Percentiles rank a stretch among this genome's conserved stretches.
These are phyloP conservation scores for Grosmannia clavigera DNA, from an alignment of 2,329 filamentous ascomycete genomes.

Conservation along the genomic window DNA sequence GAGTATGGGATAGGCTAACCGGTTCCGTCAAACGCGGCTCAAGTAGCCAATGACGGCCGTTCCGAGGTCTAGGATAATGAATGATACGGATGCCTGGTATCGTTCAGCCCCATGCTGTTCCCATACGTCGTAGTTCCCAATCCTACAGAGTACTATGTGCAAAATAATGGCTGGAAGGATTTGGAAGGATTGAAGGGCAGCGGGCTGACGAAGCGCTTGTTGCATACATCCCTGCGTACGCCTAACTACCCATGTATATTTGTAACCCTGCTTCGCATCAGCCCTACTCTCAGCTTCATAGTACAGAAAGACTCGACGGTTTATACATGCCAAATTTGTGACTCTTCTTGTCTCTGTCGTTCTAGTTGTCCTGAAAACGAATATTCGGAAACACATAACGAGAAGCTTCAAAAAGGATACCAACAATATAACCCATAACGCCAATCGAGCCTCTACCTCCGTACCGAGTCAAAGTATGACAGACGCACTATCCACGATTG, in stretches of 20 bases:
- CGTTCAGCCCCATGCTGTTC: not conserved
- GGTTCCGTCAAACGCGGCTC: too few species aligned
- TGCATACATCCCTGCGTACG: not conserved
- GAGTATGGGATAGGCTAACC: too few species aligned
- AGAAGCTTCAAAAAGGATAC: not conserved
- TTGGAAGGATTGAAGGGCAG: not conserved
- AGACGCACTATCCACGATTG: not conserved
- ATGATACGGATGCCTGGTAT: not conserved
- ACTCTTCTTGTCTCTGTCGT: too few species aligned
- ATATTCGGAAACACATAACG: too few species aligned
- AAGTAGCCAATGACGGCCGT: too few species aligned
- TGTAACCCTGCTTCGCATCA: too few species aligned
- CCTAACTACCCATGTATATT: not conserved
- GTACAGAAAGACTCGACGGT: too few species aligned
- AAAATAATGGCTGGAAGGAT: not conserved
- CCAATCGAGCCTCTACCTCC: not conserved
- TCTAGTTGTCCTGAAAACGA: too few species aligned
- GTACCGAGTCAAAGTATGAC: not conserved
- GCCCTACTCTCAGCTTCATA: too few species aligned
- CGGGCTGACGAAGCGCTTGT: not conserved
- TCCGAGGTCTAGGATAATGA: too few species aligned
- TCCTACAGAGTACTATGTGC: not conserved
- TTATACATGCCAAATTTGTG: too few species aligned
- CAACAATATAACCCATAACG: not conserved
- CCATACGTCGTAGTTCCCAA: not conserved